A percentile compares a stretch with the other conserved stretches of the same genome.
Evolutionary conservation across 148 eudicot genomes (phyloP).

Genomic region (Heliamphora exappendiculata): DNA sequence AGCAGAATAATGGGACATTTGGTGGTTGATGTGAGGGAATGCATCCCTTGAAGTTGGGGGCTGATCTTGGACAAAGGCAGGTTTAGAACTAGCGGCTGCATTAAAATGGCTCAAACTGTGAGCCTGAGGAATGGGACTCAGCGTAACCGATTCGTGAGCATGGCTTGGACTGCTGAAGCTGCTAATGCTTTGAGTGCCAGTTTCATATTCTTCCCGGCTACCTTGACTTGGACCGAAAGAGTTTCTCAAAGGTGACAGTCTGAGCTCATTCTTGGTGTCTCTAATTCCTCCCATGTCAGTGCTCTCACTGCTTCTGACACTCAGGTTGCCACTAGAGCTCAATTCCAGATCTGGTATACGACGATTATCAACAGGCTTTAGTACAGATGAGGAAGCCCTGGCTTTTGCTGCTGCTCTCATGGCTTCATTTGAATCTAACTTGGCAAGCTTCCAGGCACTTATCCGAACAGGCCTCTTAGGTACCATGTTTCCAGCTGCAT

Average conservation of each 20-base stretch:
- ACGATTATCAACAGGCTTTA: constrained; percentile 64
- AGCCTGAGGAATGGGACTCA: constrained; percentile 77
- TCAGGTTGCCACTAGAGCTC: constrained; percentile 80
- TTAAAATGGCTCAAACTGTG: constrained; percentile 32
- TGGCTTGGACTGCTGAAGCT: constrained; percentile 92
- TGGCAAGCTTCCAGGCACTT: constrained; percentile 96
- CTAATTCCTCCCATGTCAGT: constrained; percentile 52
- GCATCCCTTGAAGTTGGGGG: constrained; percentile 28
- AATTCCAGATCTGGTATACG: constrained; percentile 38
- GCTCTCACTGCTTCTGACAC: constrained; percentile 78
- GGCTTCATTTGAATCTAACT: constrained; percentile 74
- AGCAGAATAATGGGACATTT: constrained; percentile 22
- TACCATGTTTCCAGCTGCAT: constrained; percentile 53
- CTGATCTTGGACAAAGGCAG: constrained; percentile 26
- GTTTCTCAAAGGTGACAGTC: constrained; percentile 40
- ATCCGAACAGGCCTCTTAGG: constrained; percentile 61
- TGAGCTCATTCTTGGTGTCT: constrained; percentile 42
- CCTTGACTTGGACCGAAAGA: constrained; percentile 73
- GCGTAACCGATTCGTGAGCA: constrained; percentile 64
- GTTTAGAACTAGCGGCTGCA: constrained; percentile 20
- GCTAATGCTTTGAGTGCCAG: constrained; percentile 77
- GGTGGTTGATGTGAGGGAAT: constrained; percentile 17
- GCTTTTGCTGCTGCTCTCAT: constrained; percentile 94
- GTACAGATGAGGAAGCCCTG: constrained; percentile 88
- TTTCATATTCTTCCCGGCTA: constrained; percentile 82